Base-by-base conservation (phyloP, 2,329 filamentous ascomycete species). In the Helminthosporium solani region DNA sequence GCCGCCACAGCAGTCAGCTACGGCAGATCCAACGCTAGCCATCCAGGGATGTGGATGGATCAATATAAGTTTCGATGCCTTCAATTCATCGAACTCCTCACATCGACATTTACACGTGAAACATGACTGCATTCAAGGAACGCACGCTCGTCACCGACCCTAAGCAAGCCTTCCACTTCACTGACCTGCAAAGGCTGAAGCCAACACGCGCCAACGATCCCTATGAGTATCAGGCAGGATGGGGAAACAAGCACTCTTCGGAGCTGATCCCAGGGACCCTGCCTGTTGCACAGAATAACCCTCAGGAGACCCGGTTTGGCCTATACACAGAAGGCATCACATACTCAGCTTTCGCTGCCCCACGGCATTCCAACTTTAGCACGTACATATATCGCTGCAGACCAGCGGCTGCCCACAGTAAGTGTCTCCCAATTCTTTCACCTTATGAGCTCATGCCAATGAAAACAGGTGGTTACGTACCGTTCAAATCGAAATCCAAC, bases 311-410 rank as follows among this genome's bases (percentile, higher is more conserved):
- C 12, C 61, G 71, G 18, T 75, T 74, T 49, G 73, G 73, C 7
- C 61, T 76, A 2, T 76, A 75, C 49, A 71, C 72, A 1, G 73
- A 76, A 50, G 70, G 71, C 15, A 73, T 76, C 50, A 76, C 72
- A 14, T 72, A 71, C 34, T 70, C 68, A 15, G 68, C 72, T 11
- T 76, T 76, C 51, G 68, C 67, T 38, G 73, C 73, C 4, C 72
- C 73, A 6, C 63, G 73, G 19, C 59, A 66, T 33, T 55, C 63
- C 21, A 75, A 75, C 56, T 71, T 66, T 49, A 74, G 68, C 39
- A 72, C 72, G 9, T 76, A 71, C 46, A 69, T 75, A 67, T 76
- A 75, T 52, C 66, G 74, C 21, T 68, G 69, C 15, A 56, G 72
- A 33, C 74, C 72, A 33, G 65, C 73, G 16, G 72, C 72, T 44